Base-by-base conservation (phyloP, 257 asterid genomes). In the Solanum lycopersicoides region DNA sequence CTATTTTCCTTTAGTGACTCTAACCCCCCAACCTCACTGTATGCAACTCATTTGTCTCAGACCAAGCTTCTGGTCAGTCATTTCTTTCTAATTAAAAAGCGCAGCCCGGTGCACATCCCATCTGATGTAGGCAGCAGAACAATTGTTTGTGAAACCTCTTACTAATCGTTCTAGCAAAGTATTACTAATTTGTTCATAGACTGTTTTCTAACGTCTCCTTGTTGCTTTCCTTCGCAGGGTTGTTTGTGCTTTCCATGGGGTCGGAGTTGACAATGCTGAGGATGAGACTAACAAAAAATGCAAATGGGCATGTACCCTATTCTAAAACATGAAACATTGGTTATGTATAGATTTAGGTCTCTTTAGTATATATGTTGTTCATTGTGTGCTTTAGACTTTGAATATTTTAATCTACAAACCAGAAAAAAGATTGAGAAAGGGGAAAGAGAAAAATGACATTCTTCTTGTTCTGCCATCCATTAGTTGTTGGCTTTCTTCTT, bases 201-300 rank as follows among this genome's bases (percentile, higher is more conserved):
- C 3, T 3, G 12, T 82, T 75, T 25, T 39, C 8, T 82, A 18
- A 8, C 12, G 32, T 47, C 10, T 35, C 80, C 15, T 25, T 12
- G 10, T 47, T 88, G 8, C 66, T 41, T 12, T 75, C 88, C 90
- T 18, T 50, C 73, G 7, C 90, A 94, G 97, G 83, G 93, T 59
- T 94, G 97, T 86, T 77, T 90, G 74, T 94, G 95, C 93, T 92
- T 93, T 18, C 90, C 94, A 9, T 93, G 95, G 94, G 76, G 91
- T 68, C 89, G 90, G 83, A 86, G 92, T 88, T 92, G 86, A 92
- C 85, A 65, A 21, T 20, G 34, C 44, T 28, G 44, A 18, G 28
- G 63, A 71, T 69, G 63, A 53, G 84, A 45, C 23, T 30, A 23
- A 87, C 42, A 32, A 65, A 18, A 76, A 79, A 25, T 34, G 37